Base-by-base conservation (phyloP, 2,329 filamentous ascomycete species). In the Capronia epimyces region DNA sequence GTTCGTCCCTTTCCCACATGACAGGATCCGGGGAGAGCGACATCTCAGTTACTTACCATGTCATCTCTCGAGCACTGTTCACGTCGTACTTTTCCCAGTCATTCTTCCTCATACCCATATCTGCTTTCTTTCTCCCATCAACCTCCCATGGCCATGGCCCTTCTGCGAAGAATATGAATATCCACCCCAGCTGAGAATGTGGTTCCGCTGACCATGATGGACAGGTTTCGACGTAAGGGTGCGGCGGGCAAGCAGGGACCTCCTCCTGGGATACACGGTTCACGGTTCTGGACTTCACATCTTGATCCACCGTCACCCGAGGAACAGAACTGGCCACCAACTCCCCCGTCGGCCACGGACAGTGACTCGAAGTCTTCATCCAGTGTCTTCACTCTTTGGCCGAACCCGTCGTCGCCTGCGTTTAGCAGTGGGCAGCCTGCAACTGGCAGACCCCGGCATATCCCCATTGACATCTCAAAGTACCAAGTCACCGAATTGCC, bases 221-320 rank as follows among this genome's bases (percentile, higher is more conserved):
- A 10, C 44, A 59, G 57, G 36, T 56, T 59, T 27, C 52, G 54
- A 42, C 46, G 52, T n/a, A 55, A 55, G 40, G 52, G 49, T 39
- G 20, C 49, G 27, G 34, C 18, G 6, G 42, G 43, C 12, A 52
- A 48, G 41, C 43, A 54, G 20, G 42, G 31, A 37, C 50, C 52
- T 16, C 40, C 34, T 20, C 41, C 32, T 21, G 37, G 43, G 34
- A 12, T 39, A 32, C 18, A 34, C 20, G 43, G 40, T 18, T 34
- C 40, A 31, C 43, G 50, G 3, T 59, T 55, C 34, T 22, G 45
- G 41, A 46, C 46, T 43, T 57, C 57, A 32, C 39, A 53, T 52
- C 55, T 59, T 40, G 57, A 57, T 32, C 54, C 49, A 15, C 52
- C 54, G 34, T 57, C 57, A 12, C 50, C 55, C 4, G 54, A 55